A percentile compares a stretch with the other conserved stretches of the same genome.
Evolutionary conservation across 257 asterid genomes (phyloP).

Genomic region (Leptodermis oblonga): DNA sequence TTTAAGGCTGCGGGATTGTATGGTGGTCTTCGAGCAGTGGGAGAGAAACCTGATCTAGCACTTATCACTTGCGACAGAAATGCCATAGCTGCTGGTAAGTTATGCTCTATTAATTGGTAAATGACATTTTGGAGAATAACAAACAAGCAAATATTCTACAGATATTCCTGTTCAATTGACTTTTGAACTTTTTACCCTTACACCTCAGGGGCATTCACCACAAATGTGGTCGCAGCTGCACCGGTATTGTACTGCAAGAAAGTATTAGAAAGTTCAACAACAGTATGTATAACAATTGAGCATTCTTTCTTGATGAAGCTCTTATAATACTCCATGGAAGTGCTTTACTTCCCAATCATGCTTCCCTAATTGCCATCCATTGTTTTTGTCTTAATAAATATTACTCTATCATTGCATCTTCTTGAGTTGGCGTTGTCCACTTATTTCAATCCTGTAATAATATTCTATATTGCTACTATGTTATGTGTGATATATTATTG

Average conservation of each 20-base stretch:
- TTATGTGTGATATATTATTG: not conserved
- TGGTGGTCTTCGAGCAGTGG: conserved; percentile 92
- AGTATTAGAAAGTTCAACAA: conserved; percentile 57
- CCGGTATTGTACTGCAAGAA: conserved; percentile 86
- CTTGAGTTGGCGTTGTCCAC: not conserved
- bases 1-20: conserved; percentile 96
- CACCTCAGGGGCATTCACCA: conserved; percentile 75
- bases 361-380: not conserved
- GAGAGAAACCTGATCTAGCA: conserved; percentile 98
- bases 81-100: conserved; percentile 80
- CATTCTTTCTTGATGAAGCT: not conserved
- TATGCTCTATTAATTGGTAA: not conserved
- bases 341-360: not conserved
- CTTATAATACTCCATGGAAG: no score
- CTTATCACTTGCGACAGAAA: conserved; percentile 84
- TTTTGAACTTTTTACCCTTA: not conserved
- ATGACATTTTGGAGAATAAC: not conserved
- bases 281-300: conserved; percentile 41
- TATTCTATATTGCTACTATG: not conserved
- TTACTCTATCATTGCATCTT: not conserved
- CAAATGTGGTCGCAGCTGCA: conserved; percentile 94
- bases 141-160: not conserved
- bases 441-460: not conserved
- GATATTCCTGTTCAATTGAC: not conserved
- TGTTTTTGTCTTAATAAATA: not conserved